Conservation (phyloP, 2,329 filamentous ascomycete species). For the Xylariaceae sp. region DNA sequence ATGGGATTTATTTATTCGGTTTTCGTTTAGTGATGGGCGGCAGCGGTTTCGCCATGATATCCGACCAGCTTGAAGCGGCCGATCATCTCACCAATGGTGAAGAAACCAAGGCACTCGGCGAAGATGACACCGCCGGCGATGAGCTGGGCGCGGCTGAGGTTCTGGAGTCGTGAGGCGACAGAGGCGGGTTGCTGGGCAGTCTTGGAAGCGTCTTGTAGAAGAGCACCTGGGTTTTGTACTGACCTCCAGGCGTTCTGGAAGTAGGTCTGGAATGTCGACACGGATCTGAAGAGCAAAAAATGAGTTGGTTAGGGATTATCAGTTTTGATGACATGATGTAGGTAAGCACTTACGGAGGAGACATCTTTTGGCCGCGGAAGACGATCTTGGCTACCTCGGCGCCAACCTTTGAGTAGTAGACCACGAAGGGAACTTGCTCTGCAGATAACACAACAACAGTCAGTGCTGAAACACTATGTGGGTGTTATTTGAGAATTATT, state of each 20-base stretch:
- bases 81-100: conserved; percentile 95
- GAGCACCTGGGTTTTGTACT: conserved; percentile 62
- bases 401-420: conserved; percentile 90
- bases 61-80: conserved; percentile 93
- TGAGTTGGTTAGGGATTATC: conserved; percentile 8
- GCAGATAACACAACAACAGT: conserved; percentile 14
- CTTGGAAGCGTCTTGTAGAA: conserved; percentile 49
- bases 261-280: conserved; percentile 81
- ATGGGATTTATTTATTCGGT: no score
- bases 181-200: conserved; percentile 42
- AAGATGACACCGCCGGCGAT: conserved; percentile 70
- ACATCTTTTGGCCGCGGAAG: conserved; percentile 85
- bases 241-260: conserved; percentile 72
- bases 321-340: no score
- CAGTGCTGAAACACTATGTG: no score
- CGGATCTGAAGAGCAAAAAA: conserved; percentile 52
- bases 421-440: conserved; percentile 80
- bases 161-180: conserved; percentile 52
- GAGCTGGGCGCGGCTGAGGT: conserved; percentile 67
- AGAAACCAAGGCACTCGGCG: conserved; percentile 92
- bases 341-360: conserved; percentile 77
- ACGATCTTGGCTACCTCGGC: conserved; percentile 86
- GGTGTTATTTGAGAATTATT: no score
- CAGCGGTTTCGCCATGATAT: conserved; percentile 68
- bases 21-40: conserved; percentile 53